These are phyloP conservation scores for Oryza punctata DNA, from an alignment of 176 grass and related monocot species.

Conservation along the genomic window DNA sequence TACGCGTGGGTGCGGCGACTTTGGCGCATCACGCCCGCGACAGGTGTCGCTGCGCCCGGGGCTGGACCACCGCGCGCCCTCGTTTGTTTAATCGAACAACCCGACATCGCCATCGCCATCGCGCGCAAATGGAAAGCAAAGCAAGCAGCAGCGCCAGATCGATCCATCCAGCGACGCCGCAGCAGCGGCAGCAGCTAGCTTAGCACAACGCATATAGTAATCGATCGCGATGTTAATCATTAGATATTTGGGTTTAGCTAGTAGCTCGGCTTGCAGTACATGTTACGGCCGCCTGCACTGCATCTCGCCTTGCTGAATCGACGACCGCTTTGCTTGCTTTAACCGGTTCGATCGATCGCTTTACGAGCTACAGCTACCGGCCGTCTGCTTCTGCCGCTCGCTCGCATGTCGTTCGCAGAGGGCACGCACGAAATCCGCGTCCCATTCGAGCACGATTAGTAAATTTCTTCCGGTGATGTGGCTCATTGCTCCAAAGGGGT, in stretches of 20 bases:
- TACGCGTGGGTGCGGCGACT: constrained; percentile 44
- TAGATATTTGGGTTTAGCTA: neutral
- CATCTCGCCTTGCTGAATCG: neutral
- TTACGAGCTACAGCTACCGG: neutral
- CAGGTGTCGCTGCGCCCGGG: constrained; percentile 33
- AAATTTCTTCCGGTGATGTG: constrained; percentile 7
- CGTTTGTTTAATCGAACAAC: constrained; percentile 29
- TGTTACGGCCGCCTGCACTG: constrained; percentile 16
- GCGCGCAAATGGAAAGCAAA: neutral
- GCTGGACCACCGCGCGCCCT: constrained; percentile 43
- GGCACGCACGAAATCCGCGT: constrained; percentile 31
- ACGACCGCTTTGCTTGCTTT: no score
- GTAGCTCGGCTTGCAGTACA: constrained; percentile 16
- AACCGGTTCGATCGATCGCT: neutral
- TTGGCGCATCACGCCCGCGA: constrained; percentile 47
- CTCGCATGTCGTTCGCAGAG: constrained; percentile 17
- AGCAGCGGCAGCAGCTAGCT: neutral
- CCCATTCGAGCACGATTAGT: constrained; percentile 23
- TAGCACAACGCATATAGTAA: neutral
- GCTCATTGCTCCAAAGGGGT: neutral
- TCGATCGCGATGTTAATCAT: neutral
- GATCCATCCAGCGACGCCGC: neutral
- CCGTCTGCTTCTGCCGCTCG: neutral
- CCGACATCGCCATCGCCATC: neutral
- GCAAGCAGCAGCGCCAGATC: constrained; percentile 9